phyloP scores from a whole-genome alignment of 2,329 filamentous ascomycete genomes.

The Fusarium coicis region DNA sequence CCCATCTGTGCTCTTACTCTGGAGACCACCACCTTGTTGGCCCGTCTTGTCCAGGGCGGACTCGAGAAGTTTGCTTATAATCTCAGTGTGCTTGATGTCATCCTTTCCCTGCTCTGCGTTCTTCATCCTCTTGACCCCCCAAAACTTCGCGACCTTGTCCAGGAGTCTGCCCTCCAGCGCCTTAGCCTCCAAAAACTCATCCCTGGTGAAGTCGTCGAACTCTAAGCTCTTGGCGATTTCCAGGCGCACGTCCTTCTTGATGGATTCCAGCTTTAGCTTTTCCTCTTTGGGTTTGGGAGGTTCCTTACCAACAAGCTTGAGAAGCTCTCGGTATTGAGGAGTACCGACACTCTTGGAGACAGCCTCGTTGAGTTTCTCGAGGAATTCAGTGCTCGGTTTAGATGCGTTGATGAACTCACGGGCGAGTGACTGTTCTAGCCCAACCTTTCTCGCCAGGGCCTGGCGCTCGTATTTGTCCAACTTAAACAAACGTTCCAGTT shows the following conservation, averaged over 20 bases:
- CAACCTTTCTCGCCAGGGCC: neutral
- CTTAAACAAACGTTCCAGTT: neutral
- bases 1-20: neutral
- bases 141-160: neutral
- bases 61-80: neutral
- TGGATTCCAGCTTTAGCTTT: neutral
- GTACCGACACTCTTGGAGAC: neutral
- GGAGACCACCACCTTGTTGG: neutral
- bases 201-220: neutral
- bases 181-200: neutral
- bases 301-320: neutral
- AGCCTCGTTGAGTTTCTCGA: slow-evolving; percentile 7
- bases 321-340: neutral
- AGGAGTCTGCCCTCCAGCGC: neutral
- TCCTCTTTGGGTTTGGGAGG: neutral
- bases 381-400: neutral
- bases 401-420: slow-evolving; percentile 2
- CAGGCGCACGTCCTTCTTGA: neutral
- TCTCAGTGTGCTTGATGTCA: neutral
- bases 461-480: neutral
- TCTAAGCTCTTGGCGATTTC: neutral
- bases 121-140: neutral
- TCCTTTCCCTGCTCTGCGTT: neutral
- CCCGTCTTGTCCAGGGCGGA: neutral
- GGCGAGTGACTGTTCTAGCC: neutral